Percentiles rank a stretch among this genome's conserved stretches.
phyloP scores from a whole-genome alignment of 768 basidiomycete genomes.

The Tricholoma sp. region DNA sequence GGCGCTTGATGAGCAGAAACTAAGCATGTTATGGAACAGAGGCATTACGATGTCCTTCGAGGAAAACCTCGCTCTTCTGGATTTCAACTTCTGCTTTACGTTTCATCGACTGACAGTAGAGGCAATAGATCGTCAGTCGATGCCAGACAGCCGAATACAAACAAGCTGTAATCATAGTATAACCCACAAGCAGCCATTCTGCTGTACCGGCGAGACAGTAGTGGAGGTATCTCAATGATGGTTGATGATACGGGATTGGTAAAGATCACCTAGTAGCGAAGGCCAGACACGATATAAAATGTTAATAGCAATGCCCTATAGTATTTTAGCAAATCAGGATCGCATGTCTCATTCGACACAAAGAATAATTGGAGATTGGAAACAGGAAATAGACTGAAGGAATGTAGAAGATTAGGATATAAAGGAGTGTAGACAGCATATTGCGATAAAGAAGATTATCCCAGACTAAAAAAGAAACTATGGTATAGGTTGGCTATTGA shows the following conservation, averaged over 20 bases:
- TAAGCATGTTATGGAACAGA: neutral
- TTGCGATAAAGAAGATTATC: conserved; percentile 15
- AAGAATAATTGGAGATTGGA: conserved; percentile 14
- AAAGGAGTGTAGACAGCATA: conserved; percentile 23
- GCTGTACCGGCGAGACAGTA: no score
- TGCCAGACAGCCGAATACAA: neutral
- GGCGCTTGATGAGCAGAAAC: neutral
- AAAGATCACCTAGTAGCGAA: no score
- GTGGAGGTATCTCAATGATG: no score
- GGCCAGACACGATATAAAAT: no score
- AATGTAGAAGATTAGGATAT: conserved; percentile 25
- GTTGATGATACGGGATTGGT: no score
- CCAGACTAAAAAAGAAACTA: conserved; percentile 13
- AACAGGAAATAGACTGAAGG: conserved; percentile 17
- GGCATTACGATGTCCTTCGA: neutral
- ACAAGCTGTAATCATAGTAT: no score
- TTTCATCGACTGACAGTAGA: neutral
- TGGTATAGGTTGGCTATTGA: conserved; percentile 9
- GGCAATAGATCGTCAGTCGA: neutral
- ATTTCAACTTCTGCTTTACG: neutral
- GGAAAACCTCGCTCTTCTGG: neutral
- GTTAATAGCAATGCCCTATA: no score
- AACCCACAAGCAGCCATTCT: no score
- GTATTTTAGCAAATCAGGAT: neutral
- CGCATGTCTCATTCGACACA: neutral